Base-by-base conservation (phyloP, 2,329 filamentous ascomycete genomes). In the Onygenales sp. region DNA sequence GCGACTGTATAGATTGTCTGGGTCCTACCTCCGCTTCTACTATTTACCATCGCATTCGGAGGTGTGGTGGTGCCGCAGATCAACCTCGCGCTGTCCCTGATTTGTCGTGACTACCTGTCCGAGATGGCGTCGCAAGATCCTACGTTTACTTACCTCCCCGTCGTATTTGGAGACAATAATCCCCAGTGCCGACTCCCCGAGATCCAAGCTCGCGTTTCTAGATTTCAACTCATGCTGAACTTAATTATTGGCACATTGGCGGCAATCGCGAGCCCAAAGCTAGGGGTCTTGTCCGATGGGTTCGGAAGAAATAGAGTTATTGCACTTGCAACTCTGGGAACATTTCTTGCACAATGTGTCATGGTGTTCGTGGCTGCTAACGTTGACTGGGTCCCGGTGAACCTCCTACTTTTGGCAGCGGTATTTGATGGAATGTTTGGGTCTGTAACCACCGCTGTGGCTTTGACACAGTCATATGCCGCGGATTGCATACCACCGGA, bases 41-140 rank as follows among this genome's bases (percentile, higher is more conserved):
- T 95, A 44, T 92, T 89, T 65, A 89, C 89, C 0, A 75, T 94
- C 52, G 90, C 91, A 0, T 92, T 93, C 68, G 93, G 92, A 35
- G 89, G 89, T 54, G 81, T 88, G 6, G 76, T 93, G 7, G 88
- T 96, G 7, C 91, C 92, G 8, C 93, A 87, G 67, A 77, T 95
- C 57, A 95, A 95, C 64, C 73, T 96, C 70, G 89, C 95, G 57
- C 78, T 95, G 57, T 80, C 85, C 54, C 77, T 98, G 32, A 82
- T 97, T 51, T 98, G 93, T 69, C 81, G 83, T 57, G 79, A 87
- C 56, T 94, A 95, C 69, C 86, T 93, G 59, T 78, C 84, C 27
- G 86, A 94, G 61, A 74, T 80, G 66, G 75, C 80, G 7, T 66
- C 77, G 3, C 60, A 70, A 7, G 77, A 88, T 57, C 84, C 85